These are phyloP conservation scores for Lactarius akahatsu DNA, from an alignment of 768 basidiomycete genomes.

Conservation along the genomic window DNA sequence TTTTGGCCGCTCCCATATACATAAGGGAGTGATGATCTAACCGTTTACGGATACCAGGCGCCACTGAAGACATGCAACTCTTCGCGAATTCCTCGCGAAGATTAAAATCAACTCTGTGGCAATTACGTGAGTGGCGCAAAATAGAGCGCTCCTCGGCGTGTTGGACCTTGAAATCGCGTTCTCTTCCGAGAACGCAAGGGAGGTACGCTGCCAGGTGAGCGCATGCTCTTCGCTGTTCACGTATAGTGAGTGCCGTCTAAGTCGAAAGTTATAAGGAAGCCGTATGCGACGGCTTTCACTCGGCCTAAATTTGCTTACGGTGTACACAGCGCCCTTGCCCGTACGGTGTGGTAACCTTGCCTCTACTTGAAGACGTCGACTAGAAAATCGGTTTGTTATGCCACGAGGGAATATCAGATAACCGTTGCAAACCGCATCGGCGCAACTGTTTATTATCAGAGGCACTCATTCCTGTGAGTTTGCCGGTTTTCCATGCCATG, in stretches of 20 bases:
- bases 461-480: neutral
- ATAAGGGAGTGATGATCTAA: neutral
- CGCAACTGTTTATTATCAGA: neutral
- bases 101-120: neutral
- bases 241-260: neutral
- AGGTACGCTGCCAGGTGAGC: neutral
- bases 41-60: neutral
- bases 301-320: neutral
- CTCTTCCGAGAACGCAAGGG: neutral
- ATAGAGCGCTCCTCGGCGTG: neutral
- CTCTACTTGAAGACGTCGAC: neutral
- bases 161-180: neutral
- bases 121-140: neutral
- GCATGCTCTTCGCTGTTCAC: neutral
- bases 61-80: no score
- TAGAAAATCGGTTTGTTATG: neutral
- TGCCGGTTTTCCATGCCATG: neutral
- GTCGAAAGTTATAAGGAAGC: neutral
- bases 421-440: neutral
- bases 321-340: neutral
- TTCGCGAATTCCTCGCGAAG: no score
- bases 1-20: neutral
- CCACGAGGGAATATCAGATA: neutral
- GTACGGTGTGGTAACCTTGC: neutral
- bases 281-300: neutral